Evolutionary conservation across 1,139 yeast genomes (phyloP).

Genomic region (Pneumocystis canis): DNA sequence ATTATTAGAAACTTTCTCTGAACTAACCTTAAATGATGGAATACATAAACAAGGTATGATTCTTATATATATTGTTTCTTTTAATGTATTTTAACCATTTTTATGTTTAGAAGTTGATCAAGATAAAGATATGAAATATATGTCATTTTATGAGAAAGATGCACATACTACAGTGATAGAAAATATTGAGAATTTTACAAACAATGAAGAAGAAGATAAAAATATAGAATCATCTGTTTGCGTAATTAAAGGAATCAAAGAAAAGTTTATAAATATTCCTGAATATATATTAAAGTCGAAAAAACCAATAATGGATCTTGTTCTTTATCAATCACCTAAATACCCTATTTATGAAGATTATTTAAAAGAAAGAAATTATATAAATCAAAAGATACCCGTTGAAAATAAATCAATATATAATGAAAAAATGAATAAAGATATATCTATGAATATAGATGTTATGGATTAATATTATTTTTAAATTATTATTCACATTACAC

Average conservation of each 20-base stretch:
- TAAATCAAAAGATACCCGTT: too few species aligned
- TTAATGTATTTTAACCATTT: neutral
- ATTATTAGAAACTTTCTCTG: neutral
- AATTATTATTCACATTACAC: neutral
- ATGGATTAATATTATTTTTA: neutral
- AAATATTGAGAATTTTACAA: constrained; percentile 6
- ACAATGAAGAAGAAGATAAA: neutral
- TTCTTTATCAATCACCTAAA: neutral
- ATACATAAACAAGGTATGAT: constrained; percentile 6
- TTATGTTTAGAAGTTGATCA: neutral
- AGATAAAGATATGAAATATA: constrained; percentile 4
- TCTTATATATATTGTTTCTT: neutral
- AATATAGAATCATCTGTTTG: neutral
- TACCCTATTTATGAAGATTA: neutral
- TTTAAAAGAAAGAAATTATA: neutral
- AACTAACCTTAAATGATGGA: neutral
- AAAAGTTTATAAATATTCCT: neutral
- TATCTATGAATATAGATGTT: neutral
- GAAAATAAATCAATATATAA: neutral
- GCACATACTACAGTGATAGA: constrained; percentile 9
- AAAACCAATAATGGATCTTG: neutral
- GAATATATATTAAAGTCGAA: neutral
- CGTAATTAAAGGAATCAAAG: neutral
- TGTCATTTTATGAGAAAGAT: constrained; percentile 7
- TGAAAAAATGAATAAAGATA: neutral